Evolutionary conservation across 2,329 filamentous ascomycete genomes (phyloP).

Genomic region (Aquanectria penicillioides): DNA sequence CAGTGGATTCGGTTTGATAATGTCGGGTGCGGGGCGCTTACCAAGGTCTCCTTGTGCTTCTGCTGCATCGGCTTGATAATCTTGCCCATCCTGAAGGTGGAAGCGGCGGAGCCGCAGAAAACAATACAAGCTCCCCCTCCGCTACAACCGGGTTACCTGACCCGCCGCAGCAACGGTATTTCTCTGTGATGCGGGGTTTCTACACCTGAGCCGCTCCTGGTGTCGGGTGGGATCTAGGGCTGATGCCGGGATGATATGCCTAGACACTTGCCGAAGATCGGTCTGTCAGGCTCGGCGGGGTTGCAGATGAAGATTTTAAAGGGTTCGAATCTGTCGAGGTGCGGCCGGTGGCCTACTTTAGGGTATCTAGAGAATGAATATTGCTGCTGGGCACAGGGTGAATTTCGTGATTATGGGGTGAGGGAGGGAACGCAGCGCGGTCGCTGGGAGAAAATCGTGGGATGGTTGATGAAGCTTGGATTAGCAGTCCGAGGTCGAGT

Average conservation of each 20-base stretch:
- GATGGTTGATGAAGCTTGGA: slow-evolving; percentile 36
- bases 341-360: neutral
- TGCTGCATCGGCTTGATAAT: slow-evolving; percentile 74
- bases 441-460: slow-evolving; percentile 28
- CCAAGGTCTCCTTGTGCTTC: slow-evolving; percentile 74
- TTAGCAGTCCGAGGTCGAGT: slow-evolving; percentile 49
- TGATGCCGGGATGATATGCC: slow-evolving; percentile 8
- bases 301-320: slow-evolving; percentile 14
- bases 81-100: slow-evolving; percentile 70
- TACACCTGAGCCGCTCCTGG: slow-evolving; percentile 45
- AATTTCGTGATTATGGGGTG: neutral
- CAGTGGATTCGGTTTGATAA: slow-evolving; percentile 30
- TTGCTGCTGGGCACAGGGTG: neutral
- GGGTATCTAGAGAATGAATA: neutral
- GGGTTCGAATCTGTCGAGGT: slow-evolving; percentile 3
- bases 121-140: slow-evolving; percentile 65
- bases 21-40: slow-evolving; percentile 48
- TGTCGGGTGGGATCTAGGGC: slow-evolving; percentile 3
- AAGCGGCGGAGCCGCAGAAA: slow-evolving; percentile 68
- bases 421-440: neutral
- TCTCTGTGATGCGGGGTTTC: slow-evolving; percentile 45
- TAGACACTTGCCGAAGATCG: slow-evolving; percentile 12
- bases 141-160: slow-evolving; percentile 55
- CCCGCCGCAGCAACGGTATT: slow-evolving; percentile 54
- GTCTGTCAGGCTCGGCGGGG: slow-evolving; percentile 23